Conservation (phyloP, 331 rosid species). For the Phaseolus coccineus region DNA sequence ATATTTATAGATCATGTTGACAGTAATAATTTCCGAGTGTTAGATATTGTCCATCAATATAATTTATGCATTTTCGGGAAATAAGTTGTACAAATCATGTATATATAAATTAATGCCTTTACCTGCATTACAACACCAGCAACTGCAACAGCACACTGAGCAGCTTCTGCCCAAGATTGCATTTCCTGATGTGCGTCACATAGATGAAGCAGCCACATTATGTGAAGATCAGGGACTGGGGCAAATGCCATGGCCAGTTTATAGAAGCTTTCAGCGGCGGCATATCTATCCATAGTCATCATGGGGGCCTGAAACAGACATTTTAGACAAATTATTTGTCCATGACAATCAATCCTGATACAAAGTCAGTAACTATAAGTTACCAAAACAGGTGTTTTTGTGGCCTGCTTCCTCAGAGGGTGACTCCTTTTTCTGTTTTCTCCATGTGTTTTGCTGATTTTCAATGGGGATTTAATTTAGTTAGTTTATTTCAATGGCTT, state of each 20-base stretch:
- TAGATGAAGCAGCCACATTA: conserved; percentile 97
- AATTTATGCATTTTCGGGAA: conserved; percentile 11
- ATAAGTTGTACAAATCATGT: background rate
- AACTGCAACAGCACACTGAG: conserved; percentile 99
- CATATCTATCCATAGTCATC: conserved; percentile 95
- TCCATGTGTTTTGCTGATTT: background rate
- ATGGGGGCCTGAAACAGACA: conserved; percentile 68
- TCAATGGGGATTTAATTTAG: background rate
- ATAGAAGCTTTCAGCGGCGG: conserved; percentile 94
- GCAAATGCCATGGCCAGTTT: conserved; percentile 98
- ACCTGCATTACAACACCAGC: conserved; percentile 99
- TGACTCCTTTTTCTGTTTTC: background rate
- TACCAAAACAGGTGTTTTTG: background rate
- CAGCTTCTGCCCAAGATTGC: conserved; percentile 99
- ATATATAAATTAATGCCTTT: conserved; percentile 30
- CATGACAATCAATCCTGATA: background rate
- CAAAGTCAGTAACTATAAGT: background rate
- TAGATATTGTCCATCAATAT: background rate
- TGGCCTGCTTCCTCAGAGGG: background rate
- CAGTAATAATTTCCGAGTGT: background rate
- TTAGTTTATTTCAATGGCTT: background rate
- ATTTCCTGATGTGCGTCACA: conserved; percentile 99
- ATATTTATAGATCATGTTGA: background rate
- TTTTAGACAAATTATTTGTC: background rate
- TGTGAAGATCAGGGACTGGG: conserved; percentile 99